phyloP scores from a whole-genome alignment of 2,329 filamentous ascomycete genomes.

The Dactylonectria estremocensis region DNA sequence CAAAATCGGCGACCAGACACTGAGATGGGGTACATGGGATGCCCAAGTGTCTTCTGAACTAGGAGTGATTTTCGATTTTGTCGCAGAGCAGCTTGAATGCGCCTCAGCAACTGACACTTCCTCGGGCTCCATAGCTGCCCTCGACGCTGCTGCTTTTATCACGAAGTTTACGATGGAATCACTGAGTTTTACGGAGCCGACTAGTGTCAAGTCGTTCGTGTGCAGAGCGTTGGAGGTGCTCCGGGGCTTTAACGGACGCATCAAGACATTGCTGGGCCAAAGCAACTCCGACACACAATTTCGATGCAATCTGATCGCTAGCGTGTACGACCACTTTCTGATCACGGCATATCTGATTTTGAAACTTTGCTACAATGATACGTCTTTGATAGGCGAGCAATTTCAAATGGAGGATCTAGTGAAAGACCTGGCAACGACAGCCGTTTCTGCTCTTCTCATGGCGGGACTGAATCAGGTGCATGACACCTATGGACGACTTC shows the following conservation, averaged over 20 bases:
- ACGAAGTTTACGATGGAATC: slow-evolving; percentile 63
- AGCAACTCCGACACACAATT: slow-evolving; percentile 6
- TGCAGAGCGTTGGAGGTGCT: slow-evolving; percentile 62
- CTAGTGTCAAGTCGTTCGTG: slow-evolving; percentile 59
- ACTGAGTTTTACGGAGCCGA: slow-evolving; percentile 56
- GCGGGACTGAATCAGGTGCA: slow-evolving; percentile 61
- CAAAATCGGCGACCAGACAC: slow-evolving; percentile 62
- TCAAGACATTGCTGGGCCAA: slow-evolving; percentile 37
- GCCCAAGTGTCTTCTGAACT: slow-evolving; percentile 73
- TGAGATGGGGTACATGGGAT: slow-evolving; percentile 72
- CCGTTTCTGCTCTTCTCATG: slow-evolving; percentile 58
- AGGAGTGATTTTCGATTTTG: slow-evolving; percentile 73
- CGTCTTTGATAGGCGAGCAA: slow-evolving; percentile 51
- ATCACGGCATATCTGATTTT: slow-evolving; percentile 56
- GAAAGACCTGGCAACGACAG: slow-evolving; percentile 57
- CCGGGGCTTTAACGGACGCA: slow-evolving; percentile 56
- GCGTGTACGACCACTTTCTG: slow-evolving; percentile 50
- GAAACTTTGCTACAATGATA: slow-evolving; percentile 59
- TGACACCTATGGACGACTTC: slow-evolving; percentile 64
- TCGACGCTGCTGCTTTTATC: slow-evolving; percentile 61
- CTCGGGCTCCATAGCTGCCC: slow-evolving; percentile 35
- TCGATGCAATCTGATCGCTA: slow-evolving; percentile 36
- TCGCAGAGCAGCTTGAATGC: slow-evolving; percentile 63
- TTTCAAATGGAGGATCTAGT: slow-evolving; percentile 67
- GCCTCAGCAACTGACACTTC: slow-evolving; percentile 1